phyloP scores from a whole-genome alignment of 805 yeast species.

The Debaryomyces maramus region DNA sequence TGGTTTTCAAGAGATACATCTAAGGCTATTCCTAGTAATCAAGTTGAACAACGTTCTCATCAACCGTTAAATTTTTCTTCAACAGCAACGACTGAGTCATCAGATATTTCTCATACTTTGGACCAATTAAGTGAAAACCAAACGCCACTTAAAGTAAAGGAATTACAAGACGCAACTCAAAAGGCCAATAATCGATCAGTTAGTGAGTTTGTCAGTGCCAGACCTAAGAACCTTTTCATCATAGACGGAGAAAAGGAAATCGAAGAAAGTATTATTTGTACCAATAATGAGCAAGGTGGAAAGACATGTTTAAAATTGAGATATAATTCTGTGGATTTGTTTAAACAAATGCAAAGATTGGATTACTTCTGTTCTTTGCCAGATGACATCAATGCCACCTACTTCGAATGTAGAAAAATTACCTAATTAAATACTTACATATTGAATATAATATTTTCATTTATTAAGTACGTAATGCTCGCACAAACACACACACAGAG shows the following conservation, averaged over 20 bases:
- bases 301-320: constrained; percentile 48
- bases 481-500: not conserved
- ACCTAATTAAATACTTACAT: constrained; percentile 1
- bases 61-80: constrained; percentile 19
- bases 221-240: constrained; percentile 36
- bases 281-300: constrained; percentile 43
- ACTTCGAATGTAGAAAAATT: constrained; percentile 52
- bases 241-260: constrained; percentile 43
- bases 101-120: constrained; percentile 29
- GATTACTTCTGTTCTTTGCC: constrained; percentile 53
- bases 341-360: constrained; percentile 49
- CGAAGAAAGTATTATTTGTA: constrained; percentile 46
- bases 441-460: not conserved
- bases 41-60: constrained; percentile 29
- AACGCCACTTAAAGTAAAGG: constrained; percentile 8
- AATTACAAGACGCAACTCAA: constrained; percentile 7
- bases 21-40: constrained; percentile 9
- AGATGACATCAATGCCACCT: constrained; percentile 48
- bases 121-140: constrained; percentile 23
- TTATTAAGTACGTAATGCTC: not conserved
- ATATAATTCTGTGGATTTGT: constrained; percentile 41
- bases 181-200: constrained; percentile 22
- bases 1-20: constrained; percentile 15
- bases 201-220: constrained; percentile 27
- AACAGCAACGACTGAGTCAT: constrained; percentile 5